phyloP scores from a whole-genome alignment of 768 basidiomycete genomes.

The Boletales sp. region DNA sequence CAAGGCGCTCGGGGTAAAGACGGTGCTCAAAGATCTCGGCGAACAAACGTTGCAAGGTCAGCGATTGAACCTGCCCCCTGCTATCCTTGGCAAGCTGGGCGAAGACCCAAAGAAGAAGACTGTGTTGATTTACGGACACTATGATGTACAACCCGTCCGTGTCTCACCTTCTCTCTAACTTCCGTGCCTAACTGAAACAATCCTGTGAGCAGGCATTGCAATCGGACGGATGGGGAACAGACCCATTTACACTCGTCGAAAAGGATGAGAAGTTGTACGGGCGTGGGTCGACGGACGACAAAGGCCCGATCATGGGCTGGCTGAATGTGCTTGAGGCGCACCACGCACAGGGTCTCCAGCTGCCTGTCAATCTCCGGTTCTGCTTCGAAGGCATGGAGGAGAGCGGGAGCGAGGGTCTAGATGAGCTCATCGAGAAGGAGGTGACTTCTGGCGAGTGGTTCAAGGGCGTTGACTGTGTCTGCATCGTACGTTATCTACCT shows the following conservation, averaged over 20 bases:
- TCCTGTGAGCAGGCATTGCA: conserved; percentile 36
- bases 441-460: conserved; percentile 72
- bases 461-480: conserved; percentile 85
- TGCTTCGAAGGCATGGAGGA: conserved; percentile 99
- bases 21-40: conserved; percentile 72
- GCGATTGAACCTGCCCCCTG: conserved; percentile 73
- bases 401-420: conserved; percentile 85
- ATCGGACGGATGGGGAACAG: conserved; percentile 83
- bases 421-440: conserved; percentile 79
- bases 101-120: conserved; percentile 90
- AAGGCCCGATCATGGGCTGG: conserved; percentile 88
- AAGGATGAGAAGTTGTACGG: conserved; percentile 67
- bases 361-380: conserved; percentile 87
- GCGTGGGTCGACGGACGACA: conserved; percentile 87
- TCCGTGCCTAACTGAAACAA: too few species aligned
- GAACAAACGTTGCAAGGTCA: conserved; percentile 70
- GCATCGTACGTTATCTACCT: conserved; percentile 60
- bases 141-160: conserved; percentile 88
- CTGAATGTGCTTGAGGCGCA: conserved; percentile 88
- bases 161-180: not conserved
- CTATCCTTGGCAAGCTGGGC: conserved; percentile 78
- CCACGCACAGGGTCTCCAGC: conserved; percentile 53
- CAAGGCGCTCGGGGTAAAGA: conserved; percentile 72
- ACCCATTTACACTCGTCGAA: conserved; percentile 72
- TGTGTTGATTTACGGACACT: conserved; percentile 90